Evolutionary conservation across 2,329 filamentous ascomycete genomes (phyloP).

Genomic region (Xylaria sp.): DNA sequence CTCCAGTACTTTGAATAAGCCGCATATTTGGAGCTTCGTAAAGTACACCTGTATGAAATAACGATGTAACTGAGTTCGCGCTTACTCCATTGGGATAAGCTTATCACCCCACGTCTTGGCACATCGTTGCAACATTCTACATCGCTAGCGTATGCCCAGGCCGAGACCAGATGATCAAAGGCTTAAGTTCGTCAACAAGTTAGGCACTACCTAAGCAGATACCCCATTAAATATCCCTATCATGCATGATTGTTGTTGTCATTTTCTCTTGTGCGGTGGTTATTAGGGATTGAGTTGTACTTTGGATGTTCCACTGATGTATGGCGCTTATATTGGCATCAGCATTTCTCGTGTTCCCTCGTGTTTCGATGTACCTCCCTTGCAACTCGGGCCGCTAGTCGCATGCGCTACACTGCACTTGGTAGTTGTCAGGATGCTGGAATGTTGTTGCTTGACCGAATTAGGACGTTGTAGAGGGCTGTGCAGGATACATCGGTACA

Average conservation of each 20-base stretch:
- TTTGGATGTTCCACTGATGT: not conserved
- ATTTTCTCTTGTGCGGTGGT: not conserved
- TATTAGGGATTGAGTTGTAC: not conserved
- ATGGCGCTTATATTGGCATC: not conserved
- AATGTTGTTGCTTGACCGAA: conserved; percentile 1
- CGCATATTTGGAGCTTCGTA: too few relatives aligned
- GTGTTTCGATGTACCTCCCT: not conserved
- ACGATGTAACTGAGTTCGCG: too few relatives aligned
- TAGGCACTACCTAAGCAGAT: not conserved
- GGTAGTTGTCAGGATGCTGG: not conserved
- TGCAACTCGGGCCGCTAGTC: not conserved
- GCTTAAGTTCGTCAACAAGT: not conserved
- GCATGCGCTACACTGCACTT: not conserved
- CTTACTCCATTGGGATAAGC: not conserved
- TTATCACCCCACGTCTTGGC: not conserved
- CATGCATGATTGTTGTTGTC: not conserved
- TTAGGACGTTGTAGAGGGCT: conserved; percentile 6
- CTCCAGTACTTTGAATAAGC: too few relatives aligned
- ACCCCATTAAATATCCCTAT: not conserved
- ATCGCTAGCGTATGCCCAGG: not conserved
- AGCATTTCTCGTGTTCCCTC: conserved; percentile 13
- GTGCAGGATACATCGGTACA: conserved; percentile 3
- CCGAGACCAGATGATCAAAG: not conserved
- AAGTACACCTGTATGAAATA: too few relatives aligned
- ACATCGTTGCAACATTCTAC: not conserved